Evolutionary conservation across 192 early-diverging fungal species (phyloP), one percentile per base, ranked within the genome.

Genomic region (Coemansia asiatica): DNA sequence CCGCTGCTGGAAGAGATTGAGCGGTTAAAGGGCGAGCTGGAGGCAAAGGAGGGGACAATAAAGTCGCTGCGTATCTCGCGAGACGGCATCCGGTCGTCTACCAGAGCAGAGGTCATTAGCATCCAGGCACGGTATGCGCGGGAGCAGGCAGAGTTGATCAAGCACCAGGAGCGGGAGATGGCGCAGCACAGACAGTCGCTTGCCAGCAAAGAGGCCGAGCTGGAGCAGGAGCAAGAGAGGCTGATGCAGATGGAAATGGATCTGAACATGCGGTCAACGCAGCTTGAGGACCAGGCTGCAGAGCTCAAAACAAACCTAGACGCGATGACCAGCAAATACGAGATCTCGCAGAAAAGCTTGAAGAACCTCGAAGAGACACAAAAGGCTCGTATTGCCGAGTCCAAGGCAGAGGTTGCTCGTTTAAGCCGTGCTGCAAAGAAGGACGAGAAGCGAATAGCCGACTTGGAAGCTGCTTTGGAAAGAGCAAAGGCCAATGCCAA

Each of bases 171-270:
- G 31, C 49, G 40, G 23, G 73, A 81, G 29, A 81, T 75, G 61
- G 40, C 69, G 40, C 53, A 59, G 31, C 73, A 75, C 51, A 61
- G 70, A 18, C 50, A 54, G 27, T 70, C 71, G 63, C 71, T 74
- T 56, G 76, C 68, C 13, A 49, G 28, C 31, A 69, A 66, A 27
- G 76, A 79, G 57, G 56, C 73, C 1, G 79, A 81, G 28, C 73
- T 75, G 26, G 77, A 74, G 54, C 68, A 68, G 51, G 73, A 81
- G 67, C 79, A 75, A 62, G 79, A 81, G 56, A 68, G 74, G 22
- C 53, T 75, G 31, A 71, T 81, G 70, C 73, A 81, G 63, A 51
- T 75, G n/a, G 79, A 81, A 27, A 81, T 75, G 79, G 79, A 75
- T 27, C 62, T 72, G 26, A 67, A 54, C 44, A 72, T 75, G 73